These are phyloP conservation scores for Polyporus arcularius DNA, from an alignment of 768 basidiomycete species.

Conservation along the genomic window DNA sequence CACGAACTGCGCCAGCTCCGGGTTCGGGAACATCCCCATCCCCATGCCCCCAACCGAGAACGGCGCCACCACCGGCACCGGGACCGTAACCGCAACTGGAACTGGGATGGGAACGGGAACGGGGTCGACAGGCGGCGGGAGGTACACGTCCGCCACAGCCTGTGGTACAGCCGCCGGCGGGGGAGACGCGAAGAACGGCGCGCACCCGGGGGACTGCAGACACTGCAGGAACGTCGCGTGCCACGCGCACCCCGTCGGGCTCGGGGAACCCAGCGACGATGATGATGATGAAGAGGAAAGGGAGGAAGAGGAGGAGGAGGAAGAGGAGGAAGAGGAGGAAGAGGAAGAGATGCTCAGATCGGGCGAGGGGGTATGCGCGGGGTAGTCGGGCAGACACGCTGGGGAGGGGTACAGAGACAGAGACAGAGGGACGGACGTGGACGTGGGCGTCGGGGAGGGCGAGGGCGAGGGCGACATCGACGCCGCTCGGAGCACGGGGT, in stretches of 20 bases:
- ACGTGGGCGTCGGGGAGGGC: background rate
- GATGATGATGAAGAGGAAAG: background rate
- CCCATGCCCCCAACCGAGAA: background rate
- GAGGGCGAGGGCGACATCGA: slow-evolving; percentile 10
- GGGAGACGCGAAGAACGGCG: slow-evolving; percentile 2
- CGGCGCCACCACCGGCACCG: background rate
- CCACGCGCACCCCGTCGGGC: slow-evolving; percentile 18
- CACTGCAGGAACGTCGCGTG: slow-evolving; percentile 22
- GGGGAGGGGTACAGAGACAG: background rate
- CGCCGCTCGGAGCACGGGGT: slow-evolving; percentile 13
- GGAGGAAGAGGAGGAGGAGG: background rate
- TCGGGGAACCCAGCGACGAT: background rate
- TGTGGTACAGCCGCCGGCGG: background rate
- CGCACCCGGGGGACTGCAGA: slow-evolving; percentile 14
- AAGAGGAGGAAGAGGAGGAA: background rate
- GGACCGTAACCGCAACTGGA: background rate
- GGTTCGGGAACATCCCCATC: slow-evolving; percentile 7
- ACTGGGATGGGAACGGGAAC: background rate
- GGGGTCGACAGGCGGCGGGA: background rate
- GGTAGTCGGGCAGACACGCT: too few species aligned
- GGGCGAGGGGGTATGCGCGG: background rate
- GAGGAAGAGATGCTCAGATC: background rate
- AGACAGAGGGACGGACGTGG: background rate
- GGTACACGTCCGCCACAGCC: background rate
- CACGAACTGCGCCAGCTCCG: slow-evolving; percentile 17